These are phyloP conservation scores for Yamadazyma olivae DNA, from an alignment of 805 yeast genomes.

Conservation along the genomic window DNA sequence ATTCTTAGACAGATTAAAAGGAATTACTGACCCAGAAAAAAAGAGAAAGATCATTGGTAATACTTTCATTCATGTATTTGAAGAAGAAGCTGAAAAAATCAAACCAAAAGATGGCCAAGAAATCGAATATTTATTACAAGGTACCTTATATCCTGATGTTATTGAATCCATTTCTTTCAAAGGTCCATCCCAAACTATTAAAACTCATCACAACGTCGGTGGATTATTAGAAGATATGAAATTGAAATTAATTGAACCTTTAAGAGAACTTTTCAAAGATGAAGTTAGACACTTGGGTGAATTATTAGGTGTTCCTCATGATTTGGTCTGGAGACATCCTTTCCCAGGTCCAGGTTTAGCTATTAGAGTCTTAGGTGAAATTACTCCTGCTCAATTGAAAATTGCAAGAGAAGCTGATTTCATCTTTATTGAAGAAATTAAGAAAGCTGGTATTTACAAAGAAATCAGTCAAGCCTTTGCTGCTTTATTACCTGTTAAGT, in stretches of 20 bases:
- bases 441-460: conserved; percentile 85
- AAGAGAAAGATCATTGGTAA: conserved; percentile 98
- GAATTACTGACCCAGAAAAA: conserved; percentile 97
- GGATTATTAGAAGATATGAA: conserved; percentile 98
- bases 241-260: conserved; percentile 95
- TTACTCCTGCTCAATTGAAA: conserved; percentile 86
- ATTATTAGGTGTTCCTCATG: conserved; percentile 91
- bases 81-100: conserved; percentile 90
- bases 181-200: conserved; percentile 99
- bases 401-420: conserved; percentile 97
- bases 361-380: conserved; percentile 96
- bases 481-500: conserved; percentile 91
- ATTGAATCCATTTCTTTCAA: conserved; percentile 98
- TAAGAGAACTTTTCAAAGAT: conserved; percentile 97
- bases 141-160: conserved; percentile 97
- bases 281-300: conserved; percentile 97
- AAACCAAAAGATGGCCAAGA: conserved; percentile 87
- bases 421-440: conserved; percentile 95
- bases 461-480: conserved; percentile 98
- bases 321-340: conserved; percentile 99
- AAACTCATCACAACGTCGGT: conserved; percentile 99
- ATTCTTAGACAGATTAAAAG: conserved; percentile 81
- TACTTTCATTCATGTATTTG: conserved; percentile 95
- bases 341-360: conserved; percentile 99
- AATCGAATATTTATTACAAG: conserved; percentile 91